Evolutionary conservation across 2,329 filamentous ascomycete species (phyloP), one percentile per base, ranked within the genome.

Genomic region (Fusarium oligoseptatum): DNA sequence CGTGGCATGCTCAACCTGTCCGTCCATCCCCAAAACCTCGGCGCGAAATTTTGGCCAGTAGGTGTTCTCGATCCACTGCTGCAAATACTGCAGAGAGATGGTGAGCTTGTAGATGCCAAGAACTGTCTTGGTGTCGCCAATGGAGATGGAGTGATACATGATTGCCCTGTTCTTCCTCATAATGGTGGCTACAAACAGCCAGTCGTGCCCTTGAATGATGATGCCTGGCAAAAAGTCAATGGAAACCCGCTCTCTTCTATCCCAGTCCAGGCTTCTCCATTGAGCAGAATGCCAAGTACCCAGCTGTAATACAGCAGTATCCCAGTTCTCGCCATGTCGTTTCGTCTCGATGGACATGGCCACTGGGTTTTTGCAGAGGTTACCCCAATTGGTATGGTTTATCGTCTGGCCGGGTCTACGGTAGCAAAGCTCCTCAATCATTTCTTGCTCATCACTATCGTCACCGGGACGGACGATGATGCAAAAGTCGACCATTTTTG

Each of bases 291-390:
- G 72, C 72, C 74, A 75, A 9, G 58, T 72, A 3, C 64, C 68
- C 32, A 76, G 69, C 64, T 76, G 68, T 9, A 72, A 37, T 2
- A 73, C 17, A 1, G 68, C 68, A 36, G 45, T 61, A 15, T 67
- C 65, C 34, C 36, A 60, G 3, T 66, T 14, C 27, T 66, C 71
- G 5, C 60, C 64, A 9, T 67, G 64, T 12, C 66, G 62, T 61
- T 76, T 76, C 2, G 68, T 74, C 52, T 71, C 67, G 37, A 77
- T 58, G 17, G 71, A 74, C 9, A 75, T 57, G 24, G 56, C 68
- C 15, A 77, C 75, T 6, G 72, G 74, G 34, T 67, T 24, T 34
- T 68, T 70, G 64, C 36, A 36, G 3, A 73, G 32, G 27, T 67
- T 67, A 12, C 70, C 70, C 64, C 61, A 64, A 34, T 68, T 57